phyloP scores from a whole-genome alignment of 768 basidiomycete genomes.

The Psilocybe sp. region DNA sequence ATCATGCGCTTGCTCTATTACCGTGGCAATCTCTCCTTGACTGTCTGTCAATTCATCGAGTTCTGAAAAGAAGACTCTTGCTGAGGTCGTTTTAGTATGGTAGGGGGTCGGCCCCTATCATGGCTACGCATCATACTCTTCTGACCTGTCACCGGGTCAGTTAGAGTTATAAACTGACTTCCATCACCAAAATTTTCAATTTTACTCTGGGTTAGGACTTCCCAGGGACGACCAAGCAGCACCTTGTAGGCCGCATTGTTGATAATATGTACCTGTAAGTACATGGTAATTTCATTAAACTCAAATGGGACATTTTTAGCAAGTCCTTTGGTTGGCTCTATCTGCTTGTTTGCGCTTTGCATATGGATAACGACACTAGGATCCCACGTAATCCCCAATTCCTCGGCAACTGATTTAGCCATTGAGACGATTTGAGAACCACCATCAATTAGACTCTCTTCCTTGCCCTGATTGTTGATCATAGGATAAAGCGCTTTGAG shows the following conservation, averaged over 20 bases:
- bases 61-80: neutral
- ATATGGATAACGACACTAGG: neutral
- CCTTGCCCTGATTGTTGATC: neutral
- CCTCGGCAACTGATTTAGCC: neutral
- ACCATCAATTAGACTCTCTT: neutral
- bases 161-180: neutral
- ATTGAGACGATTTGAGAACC: neutral
- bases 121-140: neutral
- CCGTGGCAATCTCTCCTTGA: neutral
- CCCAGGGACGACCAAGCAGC: neutral
- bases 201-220: neutral
- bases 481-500: neutral
- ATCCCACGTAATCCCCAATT: neutral
- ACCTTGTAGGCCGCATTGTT: neutral
- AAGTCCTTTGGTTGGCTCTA: neutral
- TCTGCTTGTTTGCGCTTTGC: neutral
- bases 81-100: neutral
- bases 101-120: neutral
- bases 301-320: constrained; percentile 2
- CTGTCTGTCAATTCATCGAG: neutral
- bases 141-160: neutral
- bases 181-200: neutral
- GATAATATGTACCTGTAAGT: constrained; percentile 3
- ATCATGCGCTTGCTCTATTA: neutral
- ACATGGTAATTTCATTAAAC: neutral